Evolutionary conservation across 2,329 filamentous ascomycete genomes (phyloP), one percentile per base, ranked within the genome.

Genomic region (Diplocarpon mali): DNA sequence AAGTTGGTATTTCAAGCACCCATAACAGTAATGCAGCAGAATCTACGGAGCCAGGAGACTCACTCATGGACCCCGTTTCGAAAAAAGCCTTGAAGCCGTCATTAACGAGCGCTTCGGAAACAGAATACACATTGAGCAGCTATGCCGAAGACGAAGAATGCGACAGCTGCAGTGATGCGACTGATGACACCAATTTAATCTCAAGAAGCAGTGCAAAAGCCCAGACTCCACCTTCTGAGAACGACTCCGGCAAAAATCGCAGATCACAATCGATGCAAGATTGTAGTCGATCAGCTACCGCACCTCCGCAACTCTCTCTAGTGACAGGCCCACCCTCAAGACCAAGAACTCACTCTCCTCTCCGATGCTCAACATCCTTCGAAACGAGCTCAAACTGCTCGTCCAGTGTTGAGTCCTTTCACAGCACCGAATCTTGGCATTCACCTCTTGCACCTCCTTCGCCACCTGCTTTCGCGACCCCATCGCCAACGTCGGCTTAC

Each of bases 391-490:
- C 61, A 28, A 60, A 62, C 29, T 55, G 60, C n/a, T 73, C 72
- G 9, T 68, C 71, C 4, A 65, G 66, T 27, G 65, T 68, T 13
- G 73, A 75, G 42, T 76, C 75, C 1, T 76, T 78, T 49, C 71
- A 74, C 54, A 74, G 68, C 45, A 64, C 69, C 5, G 65, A 72
- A 47, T 72, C 72, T 8, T 74, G 71, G 71, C 65, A 70, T 49
- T 69, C 71, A 16, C 64, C 67, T 9, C 57, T 65, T 31, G 63
- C 64, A 5, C 62, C 68, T 20, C 59, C 69, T 2, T 67, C 68
- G 16, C 67, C 66, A 5, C 72, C 71, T 2, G 67, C 69, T 14
- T 64, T 67, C 2, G 57, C 63, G 13, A 43, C 52, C 15, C 68
- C 69, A 4, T 65, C 64, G 24, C 62, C 67, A 10, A 49, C 57